Evolutionary conservation across 1,284 basidiomycete genomes (phyloP).

Genomic region (Omphalotus olearius): DNA sequence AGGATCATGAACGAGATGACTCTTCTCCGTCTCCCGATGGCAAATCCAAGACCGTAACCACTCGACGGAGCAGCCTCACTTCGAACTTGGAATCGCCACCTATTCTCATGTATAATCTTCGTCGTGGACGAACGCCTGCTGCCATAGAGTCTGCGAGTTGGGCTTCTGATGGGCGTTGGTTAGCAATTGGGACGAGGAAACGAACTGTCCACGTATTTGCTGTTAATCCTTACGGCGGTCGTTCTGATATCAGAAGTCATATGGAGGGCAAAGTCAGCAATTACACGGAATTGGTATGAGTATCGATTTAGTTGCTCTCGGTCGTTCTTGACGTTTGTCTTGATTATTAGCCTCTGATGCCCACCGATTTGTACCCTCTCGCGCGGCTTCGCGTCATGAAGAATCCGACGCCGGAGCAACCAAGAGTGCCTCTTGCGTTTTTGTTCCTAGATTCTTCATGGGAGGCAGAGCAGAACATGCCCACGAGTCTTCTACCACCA

Average conservation of each 20-base stretch:
- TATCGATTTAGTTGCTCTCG: slow-evolving; percentile 7
- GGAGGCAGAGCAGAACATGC: slow-evolving; percentile 26
- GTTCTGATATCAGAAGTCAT: slow-evolving; percentile 62
- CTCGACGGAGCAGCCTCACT: neutral
- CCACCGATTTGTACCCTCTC: slow-evolving; percentile 52
- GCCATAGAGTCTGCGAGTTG: slow-evolving; percentile 56
- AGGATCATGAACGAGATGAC: neutral
- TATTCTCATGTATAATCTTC: slow-evolving; percentile 67
- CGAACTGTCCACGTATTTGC: slow-evolving; percentile 73
- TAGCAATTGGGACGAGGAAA: slow-evolving; percentile 63
- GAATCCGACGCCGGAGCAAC: slow-evolving; percentile 27
- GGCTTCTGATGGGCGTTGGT: slow-evolving; percentile 65
- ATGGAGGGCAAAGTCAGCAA: slow-evolving; percentile 56
- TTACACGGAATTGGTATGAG: slow-evolving; percentile 41
- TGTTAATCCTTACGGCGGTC: slow-evolving; percentile 72
- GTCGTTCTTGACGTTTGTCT: slow-evolving; percentile 7
- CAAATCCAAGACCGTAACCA: neutral
- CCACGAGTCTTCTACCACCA: slow-evolving; percentile 36
- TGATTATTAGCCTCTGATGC: slow-evolving; percentile 41
- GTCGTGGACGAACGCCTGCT: slow-evolving; percentile 69
- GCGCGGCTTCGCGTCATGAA: slow-evolving; percentile 46
- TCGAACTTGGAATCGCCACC: slow-evolving; percentile 23
- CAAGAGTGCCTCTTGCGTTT: slow-evolving; percentile 45
- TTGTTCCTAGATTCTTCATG: slow-evolving; percentile 43
- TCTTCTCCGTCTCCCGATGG: neutral